A percentile compares a stretch with the other conserved stretches of the same genome.
phyloP scores from a whole-genome alignment of 495 filamentous ascomycete species.

The Rostrohypoxylon terebratum region DNA sequence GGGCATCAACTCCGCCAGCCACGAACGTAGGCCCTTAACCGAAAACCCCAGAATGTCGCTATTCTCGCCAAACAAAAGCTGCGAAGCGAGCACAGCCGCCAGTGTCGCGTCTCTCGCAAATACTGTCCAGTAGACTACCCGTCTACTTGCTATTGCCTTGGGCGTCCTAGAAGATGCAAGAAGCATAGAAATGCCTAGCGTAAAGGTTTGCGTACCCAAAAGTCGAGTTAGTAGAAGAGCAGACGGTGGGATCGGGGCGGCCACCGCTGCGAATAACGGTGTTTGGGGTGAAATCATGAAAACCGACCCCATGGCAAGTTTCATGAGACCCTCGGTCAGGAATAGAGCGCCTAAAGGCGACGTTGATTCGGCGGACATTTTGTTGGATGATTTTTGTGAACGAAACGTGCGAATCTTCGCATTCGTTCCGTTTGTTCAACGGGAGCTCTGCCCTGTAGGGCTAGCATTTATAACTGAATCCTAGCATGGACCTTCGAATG shows the following conservation, averaged over 20 bases:
- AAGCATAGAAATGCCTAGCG: constrained; percentile 36
- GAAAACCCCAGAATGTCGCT: constrained; percentile 22
- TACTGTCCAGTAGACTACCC: constrained; percentile 36
- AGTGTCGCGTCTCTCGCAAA: constrained; percentile 36
- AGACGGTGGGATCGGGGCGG: constrained; percentile 14
- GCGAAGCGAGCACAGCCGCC: constrained; percentile 20
- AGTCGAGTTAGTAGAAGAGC: constrained; percentile 32
- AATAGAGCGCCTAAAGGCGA: constrained; percentile 31
- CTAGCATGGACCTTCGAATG: neutral
- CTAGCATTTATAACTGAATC: neutral
- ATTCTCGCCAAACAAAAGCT: constrained; percentile 35
- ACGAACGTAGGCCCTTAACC: constrained; percentile 20
- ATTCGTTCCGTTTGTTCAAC: neutral
- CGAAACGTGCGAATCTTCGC: neutral
- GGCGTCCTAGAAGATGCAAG: constrained; percentile 32
- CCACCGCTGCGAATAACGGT: constrained; percentile 30
- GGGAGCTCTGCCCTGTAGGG: neutral
- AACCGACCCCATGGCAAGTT: constrained; percentile 21
- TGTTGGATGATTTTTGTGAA: neutral
- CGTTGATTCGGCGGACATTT: constrained; percentile 23
- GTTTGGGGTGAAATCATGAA: constrained; percentile 35
- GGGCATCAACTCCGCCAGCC: constrained; percentile 33
- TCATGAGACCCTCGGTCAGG: constrained; percentile 38
- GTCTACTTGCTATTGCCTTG: constrained; percentile 17
- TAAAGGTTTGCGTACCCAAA: constrained; percentile 37